These are phyloP conservation scores for Helotiales sp. DNA, from an alignment of 2,329 filamentous ascomycete species.

Conservation along the genomic window DNA sequence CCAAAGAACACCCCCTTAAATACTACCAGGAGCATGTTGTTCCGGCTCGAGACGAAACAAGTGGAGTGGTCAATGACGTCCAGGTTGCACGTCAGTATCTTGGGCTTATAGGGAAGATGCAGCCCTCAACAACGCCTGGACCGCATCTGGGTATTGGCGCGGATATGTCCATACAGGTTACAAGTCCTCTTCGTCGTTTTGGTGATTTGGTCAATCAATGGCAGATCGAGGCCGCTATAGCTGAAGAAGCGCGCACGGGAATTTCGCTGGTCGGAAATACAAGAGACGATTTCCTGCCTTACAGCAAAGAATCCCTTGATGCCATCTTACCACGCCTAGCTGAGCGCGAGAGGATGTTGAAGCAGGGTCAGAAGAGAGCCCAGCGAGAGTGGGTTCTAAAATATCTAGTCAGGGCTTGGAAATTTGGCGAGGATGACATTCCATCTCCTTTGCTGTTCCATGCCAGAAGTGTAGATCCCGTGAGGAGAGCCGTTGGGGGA, in stretches of 20 bases:
- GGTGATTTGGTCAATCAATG: conserved; percentile 64
- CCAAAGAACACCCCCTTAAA: conserved; percentile 25
- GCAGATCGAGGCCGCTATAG: conserved; percentile 62
- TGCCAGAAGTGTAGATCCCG: conserved; percentile 11
- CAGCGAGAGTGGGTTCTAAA: conserved; percentile 56
- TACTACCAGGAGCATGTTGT: conserved; percentile 25
- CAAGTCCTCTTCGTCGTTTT: conserved; percentile 66
- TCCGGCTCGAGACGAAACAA: conserved; percentile 27
- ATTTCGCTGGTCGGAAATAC: conserved; percentile 38
- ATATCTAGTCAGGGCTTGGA: conserved; percentile 61
- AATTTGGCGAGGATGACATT: conserved; percentile 47
- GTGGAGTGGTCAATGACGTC: too few species aligned
- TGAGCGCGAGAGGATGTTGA: conserved; percentile 28
- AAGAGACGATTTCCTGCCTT: conserved; percentile 32
- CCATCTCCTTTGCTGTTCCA: conserved; percentile 45
- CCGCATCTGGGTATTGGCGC: conserved; percentile 59
- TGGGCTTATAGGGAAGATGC: conserved; percentile 48
- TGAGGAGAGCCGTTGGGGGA: conserved; percentile 2
- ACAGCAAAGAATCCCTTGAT: conserved; percentile 30
- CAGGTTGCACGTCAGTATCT: conserved; percentile 26
- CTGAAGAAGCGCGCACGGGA: conserved; percentile 42
- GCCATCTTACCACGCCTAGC: conserved; percentile 30
- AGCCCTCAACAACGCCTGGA: conserved; percentile 52
- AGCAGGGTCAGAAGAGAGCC: conserved; percentile 27
- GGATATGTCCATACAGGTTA: conserved; percentile 62